Base-by-base conservation (phyloP, 2,329 filamentous ascomycete species). In the Magnaporthiopsis rhizophila region DNA sequence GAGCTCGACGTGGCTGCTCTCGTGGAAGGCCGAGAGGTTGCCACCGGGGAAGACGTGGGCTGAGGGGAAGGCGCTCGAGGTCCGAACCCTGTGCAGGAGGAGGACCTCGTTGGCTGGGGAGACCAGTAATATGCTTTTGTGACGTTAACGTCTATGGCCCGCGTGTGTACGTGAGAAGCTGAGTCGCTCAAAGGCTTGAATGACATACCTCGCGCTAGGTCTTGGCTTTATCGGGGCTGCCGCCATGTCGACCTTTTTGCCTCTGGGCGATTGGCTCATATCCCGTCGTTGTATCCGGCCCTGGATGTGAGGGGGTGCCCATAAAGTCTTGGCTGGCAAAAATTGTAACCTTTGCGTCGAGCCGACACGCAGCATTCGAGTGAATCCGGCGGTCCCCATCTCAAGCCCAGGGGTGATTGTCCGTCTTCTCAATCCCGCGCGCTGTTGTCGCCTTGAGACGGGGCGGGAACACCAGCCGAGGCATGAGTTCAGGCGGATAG, bases 11-110 rank as follows among this genome's bases (percentile, higher is more conserved):
- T 85, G 74, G 0, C 68, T 68, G 3, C 90, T 92, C 69, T 98
- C 94, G 71, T 97, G 91, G 26, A 84, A 84, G 0, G 84, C 75
- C 15, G 92, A 89, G 28, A 97, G 82, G 70, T 92, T 92, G 7
- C 95, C 95, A 45, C 95, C 95, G 0, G 95, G 94, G 69, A 99
- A 99, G 66, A 99, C 95, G 72, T 98, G 92, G 0, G 94, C 95
- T 0, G 91, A 94, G 4, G 94, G 86, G 72, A 97, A 98, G 3
- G 92, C 89, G 1, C 85, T 86, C 0, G 91, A 95, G 1, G 89
- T 92, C 68, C 88, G 83, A 3, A 96, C 91, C 67, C 95, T 88
- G 74, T 92, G 92, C 11, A 98, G 86, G 24, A 98, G 86, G 0
- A 99, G 83, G 60, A 98, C 86, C 74, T 97, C 87, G 74, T 98